These are phyloP conservation scores for Eremothecium gossypii DNA, from an alignment of 1,139 yeast species.

Conservation along the genomic window DNA sequence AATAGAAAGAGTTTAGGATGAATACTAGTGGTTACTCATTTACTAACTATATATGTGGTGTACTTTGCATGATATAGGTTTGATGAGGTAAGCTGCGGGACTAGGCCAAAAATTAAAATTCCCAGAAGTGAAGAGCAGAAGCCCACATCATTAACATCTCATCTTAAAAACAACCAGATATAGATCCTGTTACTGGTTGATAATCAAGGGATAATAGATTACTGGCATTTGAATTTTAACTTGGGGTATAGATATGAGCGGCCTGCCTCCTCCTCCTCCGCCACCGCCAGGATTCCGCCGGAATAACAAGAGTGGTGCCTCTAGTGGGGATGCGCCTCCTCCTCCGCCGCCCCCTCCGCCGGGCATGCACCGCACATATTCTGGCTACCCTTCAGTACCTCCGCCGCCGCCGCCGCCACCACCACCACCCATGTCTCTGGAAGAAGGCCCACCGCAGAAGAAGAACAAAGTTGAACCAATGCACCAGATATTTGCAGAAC, in stretches of 20 bases:
- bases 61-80: too few relatives aligned
- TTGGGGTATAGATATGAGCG: conserved; percentile 5
- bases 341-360: conserved; percentile 22
- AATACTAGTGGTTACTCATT: too few relatives aligned
- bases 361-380: conserved; percentile 2
- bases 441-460: not conserved
- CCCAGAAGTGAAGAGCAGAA: too few relatives aligned
- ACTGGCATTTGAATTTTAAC: too few relatives aligned
- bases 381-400: conserved; percentile 14
- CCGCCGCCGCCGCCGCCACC: conserved; percentile 30
- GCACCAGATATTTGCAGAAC: conserved; percentile 3
- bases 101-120: too few relatives aligned
- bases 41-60: too few relatives aligned
- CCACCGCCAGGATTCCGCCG: conserved; percentile 16
- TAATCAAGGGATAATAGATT: too few relatives aligned
- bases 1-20: conserved; percentile 1
- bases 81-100: too few relatives aligned
- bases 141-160: too few relatives aligned
- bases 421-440: conserved; percentile 21
- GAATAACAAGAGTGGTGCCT: not conserved
- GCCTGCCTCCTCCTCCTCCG: conserved; percentile 20
- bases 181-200: too few relatives aligned
- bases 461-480: not conserved
- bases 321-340: conserved; percentile 9
- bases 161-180: too few relatives aligned